Conservation (phyloP, 768 basidiomycete species). For the Boletellus ananas region DNA sequence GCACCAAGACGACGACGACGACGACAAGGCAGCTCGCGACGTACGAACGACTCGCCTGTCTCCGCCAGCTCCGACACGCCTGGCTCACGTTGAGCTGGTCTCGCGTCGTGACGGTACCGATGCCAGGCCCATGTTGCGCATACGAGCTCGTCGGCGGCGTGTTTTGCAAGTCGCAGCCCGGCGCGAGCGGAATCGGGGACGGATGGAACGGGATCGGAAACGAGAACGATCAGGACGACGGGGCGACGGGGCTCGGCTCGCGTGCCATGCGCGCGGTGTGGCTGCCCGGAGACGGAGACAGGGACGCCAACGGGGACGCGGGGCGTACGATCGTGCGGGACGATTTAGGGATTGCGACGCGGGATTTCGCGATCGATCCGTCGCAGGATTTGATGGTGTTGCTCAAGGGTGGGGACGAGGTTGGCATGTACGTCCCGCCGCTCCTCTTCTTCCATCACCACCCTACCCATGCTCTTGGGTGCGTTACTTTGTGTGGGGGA, state of each 20-base stretch:
- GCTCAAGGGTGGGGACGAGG: conserved; percentile 26
- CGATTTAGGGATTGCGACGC: conserved; percentile 39
- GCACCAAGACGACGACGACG: no score
- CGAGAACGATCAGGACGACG: no score
- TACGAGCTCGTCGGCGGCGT: conserved; percentile 62
- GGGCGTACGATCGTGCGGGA: conserved; percentile 20
- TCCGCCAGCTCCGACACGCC: conserved; percentile 32
- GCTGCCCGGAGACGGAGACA: conserved; percentile 9
- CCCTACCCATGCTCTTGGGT: no score
- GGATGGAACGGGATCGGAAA: no score
- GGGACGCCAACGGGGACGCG: not conserved
- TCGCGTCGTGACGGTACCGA: conserved; percentile 20
- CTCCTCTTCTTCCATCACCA: not conserved
- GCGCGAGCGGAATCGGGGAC: no score
- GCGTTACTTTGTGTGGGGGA: no score
- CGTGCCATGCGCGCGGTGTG: conserved; percentile 14
- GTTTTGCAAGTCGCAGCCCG: conserved; percentile 43
- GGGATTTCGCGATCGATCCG: conserved; percentile 66
- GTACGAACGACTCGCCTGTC: conserved; percentile 31
- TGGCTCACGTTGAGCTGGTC: conserved; percentile 35
- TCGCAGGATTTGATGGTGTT: conserved; percentile 56
- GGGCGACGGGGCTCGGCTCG: no score
- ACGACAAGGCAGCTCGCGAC: conserved; percentile 3
- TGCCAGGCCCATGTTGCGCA: conserved; percentile 40
- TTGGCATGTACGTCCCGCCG: conserved; percentile 11